Percentiles rank a stretch among this genome's conserved stretches.
Evolutionary conservation across 768 basidiomycete genomes (phyloP).

Genomic region (Kockovaella imperatae): DNA sequence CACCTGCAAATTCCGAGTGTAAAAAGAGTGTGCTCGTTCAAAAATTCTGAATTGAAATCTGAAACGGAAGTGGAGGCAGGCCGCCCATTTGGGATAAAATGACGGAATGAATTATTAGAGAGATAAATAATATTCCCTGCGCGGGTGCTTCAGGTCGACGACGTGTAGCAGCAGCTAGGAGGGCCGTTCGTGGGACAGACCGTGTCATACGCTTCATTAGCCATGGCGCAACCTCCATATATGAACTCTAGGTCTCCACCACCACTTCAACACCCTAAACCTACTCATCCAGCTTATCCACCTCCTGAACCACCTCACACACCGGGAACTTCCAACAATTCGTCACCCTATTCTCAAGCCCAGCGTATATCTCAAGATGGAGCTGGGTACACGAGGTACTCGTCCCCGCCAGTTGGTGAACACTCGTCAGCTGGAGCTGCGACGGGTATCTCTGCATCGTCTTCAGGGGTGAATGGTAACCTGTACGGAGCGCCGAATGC

Average conservation of each 20-base stretch:
- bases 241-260: conserved; percentile 41
- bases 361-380: conserved; percentile 39
- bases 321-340: conserved; percentile 31
- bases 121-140: neutral
- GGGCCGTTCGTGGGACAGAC: no score
- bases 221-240: conserved; percentile 30
- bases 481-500: conserved; percentile 12
- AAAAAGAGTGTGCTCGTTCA: neutral
- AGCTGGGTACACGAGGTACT: conserved; percentile 30
- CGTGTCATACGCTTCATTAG: no score
- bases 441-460: conserved; percentile 5
- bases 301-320: conserved; percentile 43
- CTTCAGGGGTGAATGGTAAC: conserved; percentile 21
- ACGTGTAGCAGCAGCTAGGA: no score
- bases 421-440: neutral
- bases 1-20: neutral
- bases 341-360: conserved; percentile 40
- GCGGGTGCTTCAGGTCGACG: neutral
- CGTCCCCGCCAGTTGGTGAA: conserved; percentile 33
- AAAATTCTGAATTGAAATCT: neutral
- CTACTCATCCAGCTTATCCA: conserved; percentile 43
- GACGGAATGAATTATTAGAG: neutral
- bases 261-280: conserved; percentile 43
- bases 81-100: conserved; percentile 7
- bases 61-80: no score